phyloP scores from a whole-genome alignment of 2,329 filamentous ascomycete genomes.

The Aschersonia sp. region DNA sequence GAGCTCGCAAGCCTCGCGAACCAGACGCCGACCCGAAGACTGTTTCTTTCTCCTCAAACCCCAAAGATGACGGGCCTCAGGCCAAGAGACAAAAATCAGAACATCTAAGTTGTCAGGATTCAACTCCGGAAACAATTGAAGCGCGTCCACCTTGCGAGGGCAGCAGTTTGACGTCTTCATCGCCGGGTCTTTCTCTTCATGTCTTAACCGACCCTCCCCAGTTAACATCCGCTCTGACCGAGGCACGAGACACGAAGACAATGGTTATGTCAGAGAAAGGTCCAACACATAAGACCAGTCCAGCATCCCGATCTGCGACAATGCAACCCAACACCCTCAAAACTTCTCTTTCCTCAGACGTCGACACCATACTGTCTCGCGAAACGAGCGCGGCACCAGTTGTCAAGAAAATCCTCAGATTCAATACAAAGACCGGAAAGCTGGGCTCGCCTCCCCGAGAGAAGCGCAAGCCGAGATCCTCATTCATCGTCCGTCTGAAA shows the following conservation, averaged over 20 bases:
- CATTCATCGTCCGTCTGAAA: slow-evolving; percentile 36
- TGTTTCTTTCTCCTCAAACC: background rate
- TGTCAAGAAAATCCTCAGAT: slow-evolving; percentile 33
- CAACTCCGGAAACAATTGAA: background rate
- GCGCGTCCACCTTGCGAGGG: background rate
- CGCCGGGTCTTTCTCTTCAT: background rate
- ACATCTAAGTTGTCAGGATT: slow-evolving; percentile 5
- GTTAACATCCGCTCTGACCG: background rate
- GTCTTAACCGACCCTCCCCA: background rate
- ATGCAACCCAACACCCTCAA: too few species aligned
- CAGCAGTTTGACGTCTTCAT: background rate
- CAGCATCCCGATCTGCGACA: background rate
- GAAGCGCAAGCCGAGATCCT: slow-evolving; percentile 24
- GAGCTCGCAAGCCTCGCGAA: too few species aligned
- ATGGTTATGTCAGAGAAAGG: background rate
- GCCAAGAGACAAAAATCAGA: slow-evolving; percentile 3
- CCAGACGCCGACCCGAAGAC: too few species aligned
- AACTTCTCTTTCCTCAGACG: too few species aligned
- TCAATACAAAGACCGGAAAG: slow-evolving; percentile 47
- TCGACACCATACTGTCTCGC: too few species aligned
- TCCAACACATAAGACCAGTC: background rate
- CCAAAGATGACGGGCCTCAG: background rate
- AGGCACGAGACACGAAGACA: background rate
- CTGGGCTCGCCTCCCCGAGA: slow-evolving; percentile 45
- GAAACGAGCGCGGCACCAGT: slow-evolving; percentile 4